These are phyloP conservation scores for Scolecobasidium constrictum DNA, from an alignment of 2,329 filamentous ascomycete genomes.

Conservation along the genomic window DNA sequence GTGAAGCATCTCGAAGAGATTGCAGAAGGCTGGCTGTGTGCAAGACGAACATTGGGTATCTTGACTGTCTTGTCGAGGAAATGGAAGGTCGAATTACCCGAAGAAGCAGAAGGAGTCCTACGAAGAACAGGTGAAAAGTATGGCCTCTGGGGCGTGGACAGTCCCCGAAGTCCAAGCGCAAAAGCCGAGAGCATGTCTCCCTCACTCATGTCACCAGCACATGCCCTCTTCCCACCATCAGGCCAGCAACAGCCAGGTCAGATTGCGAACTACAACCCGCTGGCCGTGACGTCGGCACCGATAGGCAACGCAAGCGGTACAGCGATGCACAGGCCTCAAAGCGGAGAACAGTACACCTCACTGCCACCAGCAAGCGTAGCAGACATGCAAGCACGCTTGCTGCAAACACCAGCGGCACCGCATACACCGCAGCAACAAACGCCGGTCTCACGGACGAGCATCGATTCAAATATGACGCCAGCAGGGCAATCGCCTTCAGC, in stretches of 20 bases:
- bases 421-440: conserved; percentile 4
- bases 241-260: background rate
- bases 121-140: conserved; percentile 69
- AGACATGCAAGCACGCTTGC: conserved; percentile 16
- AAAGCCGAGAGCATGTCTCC: conserved; percentile 10
- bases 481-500: conserved; percentile 34
- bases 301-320: conserved; percentile 12
- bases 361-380: conserved; percentile 17
- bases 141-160: conserved; percentile 43
- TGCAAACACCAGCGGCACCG: conserved; percentile 10
- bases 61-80: conserved; percentile 76
- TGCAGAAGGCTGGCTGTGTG: conserved; percentile 87
- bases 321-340: background rate
- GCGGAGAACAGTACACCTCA: conserved; percentile 10
- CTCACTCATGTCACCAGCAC: conserved; percentile 2
- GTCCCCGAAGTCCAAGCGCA: conserved; percentile 12
- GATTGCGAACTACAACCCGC: conserved; percentile 1
- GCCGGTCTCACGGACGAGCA: conserved; percentile 13
- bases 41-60: conserved; percentile 73
- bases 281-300: conserved; percentile 10
- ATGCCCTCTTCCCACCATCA: background rate
- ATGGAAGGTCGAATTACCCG: conserved; percentile 79
- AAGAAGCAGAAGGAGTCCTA: conserved; percentile 70
- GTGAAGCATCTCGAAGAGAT: conserved; percentile 92
- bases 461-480: conserved; percentile 13